phyloP scores from a whole-genome alignment of 129 eudicot genomes.

The Arctium minus region DNA sequence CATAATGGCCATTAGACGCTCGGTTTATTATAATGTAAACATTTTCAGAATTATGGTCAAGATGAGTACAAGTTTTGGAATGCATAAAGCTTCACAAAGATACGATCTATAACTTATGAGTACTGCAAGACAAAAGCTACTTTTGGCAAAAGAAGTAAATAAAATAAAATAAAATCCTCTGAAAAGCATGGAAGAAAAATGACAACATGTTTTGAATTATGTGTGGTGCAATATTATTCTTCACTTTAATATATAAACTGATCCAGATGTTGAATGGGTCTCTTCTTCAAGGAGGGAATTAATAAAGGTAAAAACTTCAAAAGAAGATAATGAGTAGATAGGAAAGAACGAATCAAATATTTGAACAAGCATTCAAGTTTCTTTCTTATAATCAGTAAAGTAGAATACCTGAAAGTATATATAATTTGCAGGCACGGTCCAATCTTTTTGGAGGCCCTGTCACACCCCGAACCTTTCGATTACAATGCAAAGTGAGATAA shows the following conservation, averaged over 20 bases:
- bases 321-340: background rate
- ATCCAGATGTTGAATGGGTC: background rate
- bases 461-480: too few relatives aligned
- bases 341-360: background rate
- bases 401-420: background rate
- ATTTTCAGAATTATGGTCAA: background rate
- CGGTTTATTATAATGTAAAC: background rate
- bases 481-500: too few relatives aligned
- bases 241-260: background rate
- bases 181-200: conserved; percentile 4
- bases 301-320: background rate
- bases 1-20: background rate
- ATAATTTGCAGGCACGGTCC: background rate
- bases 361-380: background rate
- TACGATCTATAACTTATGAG: conserved; percentile 14
- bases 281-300: background rate
- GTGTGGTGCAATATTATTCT: background rate
- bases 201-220: background rate
- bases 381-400: background rate
- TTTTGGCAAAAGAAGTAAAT: conserved; percentile 8
- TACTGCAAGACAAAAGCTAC: conserved; percentile 12
- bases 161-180: background rate
- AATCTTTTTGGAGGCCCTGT: too few relatives aligned
- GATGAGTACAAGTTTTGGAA: background rate
- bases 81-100: background rate